These are phyloP conservation scores for Fusarium sp. DNA, from an alignment of 2,329 filamentous ascomycete species.

Conservation along the genomic window DNA sequence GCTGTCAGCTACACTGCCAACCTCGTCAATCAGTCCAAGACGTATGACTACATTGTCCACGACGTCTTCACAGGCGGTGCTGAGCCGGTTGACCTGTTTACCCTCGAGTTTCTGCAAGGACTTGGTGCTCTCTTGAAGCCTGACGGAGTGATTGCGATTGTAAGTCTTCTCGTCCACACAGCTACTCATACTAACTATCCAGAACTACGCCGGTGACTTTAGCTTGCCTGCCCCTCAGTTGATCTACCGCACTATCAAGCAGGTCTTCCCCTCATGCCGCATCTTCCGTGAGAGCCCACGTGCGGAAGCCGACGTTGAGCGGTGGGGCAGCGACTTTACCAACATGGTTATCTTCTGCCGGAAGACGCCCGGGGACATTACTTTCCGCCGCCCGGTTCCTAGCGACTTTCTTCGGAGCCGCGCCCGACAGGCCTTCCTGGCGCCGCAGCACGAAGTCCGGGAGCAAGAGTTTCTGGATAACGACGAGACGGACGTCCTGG, in stretches of 20 bases:
- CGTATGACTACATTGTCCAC: conserved; percentile 93
- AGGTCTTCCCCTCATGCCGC: conserved; percentile 87
- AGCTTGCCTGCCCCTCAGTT: conserved; percentile 76
- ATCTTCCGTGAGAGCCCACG: conserved; percentile 81
- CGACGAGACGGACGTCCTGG: conserved; percentile 62
- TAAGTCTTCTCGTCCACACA: conserved; percentile 53
- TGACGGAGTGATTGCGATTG: conserved; percentile 86
- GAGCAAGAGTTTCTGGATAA: conserved; percentile 56
- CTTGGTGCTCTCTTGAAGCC: conserved; percentile 75
- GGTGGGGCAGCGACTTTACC: conserved; percentile 74
- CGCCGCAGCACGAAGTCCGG: conserved; percentile 75
- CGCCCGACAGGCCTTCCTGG: conserved; percentile 72
- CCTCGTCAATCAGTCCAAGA: conserved; percentile 53
- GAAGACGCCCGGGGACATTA: conserved; percentile 62
- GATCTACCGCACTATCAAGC: conserved; percentile 80
- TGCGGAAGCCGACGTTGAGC: conserved; percentile 56
- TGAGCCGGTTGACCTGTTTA: conserved; percentile 89
- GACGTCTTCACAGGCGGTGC: conserved; percentile 98
- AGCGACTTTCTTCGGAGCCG: conserved; percentile 76
- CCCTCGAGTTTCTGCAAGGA: conserved; percentile 78
- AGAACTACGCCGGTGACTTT: conserved; percentile 97
- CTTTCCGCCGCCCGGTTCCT: conserved; percentile 70
- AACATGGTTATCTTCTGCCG: conserved; percentile 97
- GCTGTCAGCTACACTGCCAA: conserved; percentile 73
- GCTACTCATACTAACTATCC: conserved; percentile 23